Evolutionary conservation across 805 yeast genomes (phyloP).

Genomic region (Wickerhamomyces xylosicus): DNA sequence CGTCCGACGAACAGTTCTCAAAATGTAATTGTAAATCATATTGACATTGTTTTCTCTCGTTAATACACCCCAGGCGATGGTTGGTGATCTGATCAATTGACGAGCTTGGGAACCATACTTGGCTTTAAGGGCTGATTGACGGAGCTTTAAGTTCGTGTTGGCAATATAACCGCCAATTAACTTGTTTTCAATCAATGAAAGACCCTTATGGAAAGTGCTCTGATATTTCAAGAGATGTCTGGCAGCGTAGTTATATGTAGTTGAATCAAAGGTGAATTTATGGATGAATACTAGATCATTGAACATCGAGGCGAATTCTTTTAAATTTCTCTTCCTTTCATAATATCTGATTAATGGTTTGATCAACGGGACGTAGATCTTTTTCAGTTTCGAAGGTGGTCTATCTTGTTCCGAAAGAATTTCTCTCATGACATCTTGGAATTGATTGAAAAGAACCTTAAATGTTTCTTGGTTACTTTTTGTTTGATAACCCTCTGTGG

Average conservation of each 20-base stretch:
- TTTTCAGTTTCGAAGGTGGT: slow-evolving; percentile 15
- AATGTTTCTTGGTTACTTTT: slow-evolving; percentile 22
- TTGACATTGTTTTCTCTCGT: slow-evolving; percentile 13
- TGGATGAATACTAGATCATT: slow-evolving; percentile 16
- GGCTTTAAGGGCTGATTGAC: slow-evolving; percentile 8
- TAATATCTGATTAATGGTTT: slow-evolving; percentile 6
- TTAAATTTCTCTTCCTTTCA: background rate
- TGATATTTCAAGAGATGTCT: slow-evolving; percentile 17
- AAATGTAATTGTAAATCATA: slow-evolving; percentile 16
- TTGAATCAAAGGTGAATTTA: slow-evolving; percentile 21
- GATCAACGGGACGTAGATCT: slow-evolving; percentile 14
- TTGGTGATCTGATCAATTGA: slow-evolving; percentile 12
- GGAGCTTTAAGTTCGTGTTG: background rate
- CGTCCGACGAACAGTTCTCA: slow-evolving; percentile 1
- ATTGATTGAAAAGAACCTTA: slow-evolving; percentile 15
- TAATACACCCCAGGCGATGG: slow-evolving; percentile 19
- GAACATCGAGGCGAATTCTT: slow-evolving; percentile 7
- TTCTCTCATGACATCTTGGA: slow-evolving; percentile 13
- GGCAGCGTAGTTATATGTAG: slow-evolving; percentile 22
- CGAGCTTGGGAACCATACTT: background rate
- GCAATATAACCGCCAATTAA: slow-evolving; percentile 28
- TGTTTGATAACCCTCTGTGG: slow-evolving; percentile 20
- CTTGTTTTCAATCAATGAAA: slow-evolving; percentile 20
- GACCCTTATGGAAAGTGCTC: slow-evolving; percentile 20
- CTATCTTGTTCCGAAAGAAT: slow-evolving; percentile 8